Base-by-base conservation (phyloP, 306 rosid species). In the Lathyrus tuberosus region DNA sequence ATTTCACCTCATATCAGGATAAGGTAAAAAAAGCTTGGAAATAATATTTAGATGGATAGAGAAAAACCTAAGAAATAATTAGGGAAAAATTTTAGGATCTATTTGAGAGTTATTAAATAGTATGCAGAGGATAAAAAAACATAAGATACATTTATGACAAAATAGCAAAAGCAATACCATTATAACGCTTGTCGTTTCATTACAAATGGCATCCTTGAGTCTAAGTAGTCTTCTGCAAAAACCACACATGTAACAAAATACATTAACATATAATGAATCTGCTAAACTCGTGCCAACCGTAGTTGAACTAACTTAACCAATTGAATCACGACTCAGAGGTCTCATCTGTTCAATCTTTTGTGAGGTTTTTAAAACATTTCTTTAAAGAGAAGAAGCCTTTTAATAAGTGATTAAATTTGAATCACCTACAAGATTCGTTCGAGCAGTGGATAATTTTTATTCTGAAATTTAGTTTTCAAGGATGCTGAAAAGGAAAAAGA, bases 151-250 rank as follows among this genome's bases (percentile, higher is more conserved):
- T 48, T 31, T 43, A 52, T 51, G 24, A 59, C 5, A 67, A 44
- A 64, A 30, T 35, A 57, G 66, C 14, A 38, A 69, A 73, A 44
- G 66, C 30, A 61, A 26, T 80, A 85, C 96, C 97, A 60, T 78
- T 84, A 31, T 65, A 76, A 16, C 77, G 81, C 78, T 48, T 68
- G 54, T 71, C 70, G 24, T 67, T 61, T 22, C 67, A 53, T 77
- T 74, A 57, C 64, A 22, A 68, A 71, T 22, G 98, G 95, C 86
- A 87, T 78, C 82, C 97, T 91, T 35, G 97, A 81, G 57, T 87
- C 70, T 51, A 87, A 90, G 83, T 94, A 90, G 22, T 85, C 82
- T 62, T 90, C 98, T 90, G 79, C 12, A 47, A 16, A 38, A 58
- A 1, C 14, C 71, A 71, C 7, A 48, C 0, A 4, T 18, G 14